A percentile compares a stretch with the other conserved stretches of the same genome.
These are phyloP conservation scores for Aspergillus nanangensis DNA, from an alignment of 495 filamentous ascomycete genomes.

Conservation along the genomic window DNA sequence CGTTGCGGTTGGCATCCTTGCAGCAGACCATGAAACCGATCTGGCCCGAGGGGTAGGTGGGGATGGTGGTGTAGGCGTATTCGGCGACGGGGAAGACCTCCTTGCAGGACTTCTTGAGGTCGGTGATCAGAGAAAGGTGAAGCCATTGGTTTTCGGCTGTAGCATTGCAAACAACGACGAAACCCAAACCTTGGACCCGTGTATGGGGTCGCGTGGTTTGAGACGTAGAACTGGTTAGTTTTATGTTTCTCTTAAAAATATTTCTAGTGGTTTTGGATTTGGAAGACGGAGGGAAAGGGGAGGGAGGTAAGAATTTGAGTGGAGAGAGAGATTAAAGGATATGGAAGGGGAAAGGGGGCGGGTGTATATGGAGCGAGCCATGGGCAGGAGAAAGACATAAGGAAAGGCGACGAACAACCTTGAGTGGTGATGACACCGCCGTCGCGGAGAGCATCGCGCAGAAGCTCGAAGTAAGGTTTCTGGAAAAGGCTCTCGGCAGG, in stretches of 20 bases:
- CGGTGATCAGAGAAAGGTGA: conserved; percentile 82
- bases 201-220: conserved; percentile 27
- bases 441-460: conserved; percentile 80
- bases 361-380: too few relatives aligned
- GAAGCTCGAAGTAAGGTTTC: conserved; percentile 96
- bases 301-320: conserved; percentile 2
- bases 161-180: conserved; percentile 15
- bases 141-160: conserved; percentile 99
- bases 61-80: conserved; percentile 99
- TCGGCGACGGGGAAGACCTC: conserved; percentile 97
- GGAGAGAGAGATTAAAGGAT: conserved; percentile 2
- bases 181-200: conserved; percentile 28
- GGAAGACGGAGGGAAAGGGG: background rate
- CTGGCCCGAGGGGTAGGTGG: conserved; percentile 97
- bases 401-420: conserved; percentile 94
- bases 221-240: conserved; percentile 28
- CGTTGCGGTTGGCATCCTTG: conserved; percentile 83
- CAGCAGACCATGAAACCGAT: conserved; percentile 99
- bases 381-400: conserved; percentile 27
- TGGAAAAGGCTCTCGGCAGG: conserved; percentile 95
- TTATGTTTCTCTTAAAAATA: conserved; percentile 2
- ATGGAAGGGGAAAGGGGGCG: conserved; percentile 8
- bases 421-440: conserved; percentile 99
- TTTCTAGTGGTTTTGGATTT: background rate
- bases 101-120: conserved; percentile 92